Conservation (phyloP, 306 rosid species). For the apple (Malus domestica) region ASM211411v1 NC_041793.1:30805001-30805500, state of each 20-base stretch:
- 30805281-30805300: conserved; percentile 7
- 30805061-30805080: conserved; percentile 48
- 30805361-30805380: not conserved
- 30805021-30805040: conserved; percentile 46
- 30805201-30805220: conserved; percentile 28
- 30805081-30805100: conserved; percentile 69
- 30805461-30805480: conserved; percentile 8
- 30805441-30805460: conserved; percentile 15
- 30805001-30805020: conserved; percentile 12
- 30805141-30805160: conserved; percentile 51
- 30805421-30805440: conserved; percentile 17
- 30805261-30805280: conserved; percentile 3
- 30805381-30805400: not conserved
- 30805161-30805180: conserved; percentile 31
- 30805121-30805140: conserved; percentile 27
- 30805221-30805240: not conserved
- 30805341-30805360: not conserved
- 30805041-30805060: conserved; percentile 26
- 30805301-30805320: conserved; percentile 5
- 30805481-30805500: conserved; percentile 36
- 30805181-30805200: conserved; percentile 23
- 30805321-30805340: conserved; percentile 6
- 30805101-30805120: conserved; percentile 33
- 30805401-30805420: conserved; percentile 34
- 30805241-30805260: not conserved